phyloP scores from a whole-genome alignment of 225 moss, liverwort and hornwort species.

The Physcomitrium patens region DNA sequence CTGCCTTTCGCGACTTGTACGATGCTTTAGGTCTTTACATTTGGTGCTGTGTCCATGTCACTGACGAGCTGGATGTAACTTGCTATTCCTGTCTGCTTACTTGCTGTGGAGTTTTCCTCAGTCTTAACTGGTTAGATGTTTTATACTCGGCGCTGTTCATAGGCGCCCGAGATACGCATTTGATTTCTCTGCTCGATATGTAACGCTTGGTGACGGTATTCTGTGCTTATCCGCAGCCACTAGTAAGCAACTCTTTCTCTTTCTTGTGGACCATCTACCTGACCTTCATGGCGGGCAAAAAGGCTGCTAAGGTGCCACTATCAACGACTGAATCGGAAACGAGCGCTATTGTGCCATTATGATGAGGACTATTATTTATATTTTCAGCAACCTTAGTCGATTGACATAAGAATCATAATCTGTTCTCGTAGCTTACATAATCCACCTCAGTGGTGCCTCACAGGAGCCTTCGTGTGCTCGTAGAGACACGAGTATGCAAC shows the following conservation, averaged over 20 bases:
- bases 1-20: background rate
- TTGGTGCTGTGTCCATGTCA: background rate
- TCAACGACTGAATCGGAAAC: background rate
- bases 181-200: background rate
- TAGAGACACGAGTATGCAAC: background rate
- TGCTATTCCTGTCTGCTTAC: background rate
- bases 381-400: background rate
- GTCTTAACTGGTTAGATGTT: background rate
- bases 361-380: constrained; percentile 18
- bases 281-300: constrained; percentile 63
- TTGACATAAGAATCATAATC: constrained; percentile 4
- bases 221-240: constrained; percentile 52
- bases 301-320: constrained; percentile 29
- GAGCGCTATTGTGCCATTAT: constrained; percentile 21
- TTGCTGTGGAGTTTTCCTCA: background rate
- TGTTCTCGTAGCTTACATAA: constrained; percentile 2
- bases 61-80: background rate
- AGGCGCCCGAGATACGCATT: background rate
- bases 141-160: background rate
- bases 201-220: constrained; percentile 5
- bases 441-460: background rate
- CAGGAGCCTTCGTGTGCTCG: background rate
- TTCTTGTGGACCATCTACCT: constrained; percentile 67
- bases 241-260: constrained; percentile 64
- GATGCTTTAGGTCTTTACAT: constrained; percentile 9